Conservation (phyloP, 2,329 filamentous ascomycete species). For the Xylaria sp. region DNA sequence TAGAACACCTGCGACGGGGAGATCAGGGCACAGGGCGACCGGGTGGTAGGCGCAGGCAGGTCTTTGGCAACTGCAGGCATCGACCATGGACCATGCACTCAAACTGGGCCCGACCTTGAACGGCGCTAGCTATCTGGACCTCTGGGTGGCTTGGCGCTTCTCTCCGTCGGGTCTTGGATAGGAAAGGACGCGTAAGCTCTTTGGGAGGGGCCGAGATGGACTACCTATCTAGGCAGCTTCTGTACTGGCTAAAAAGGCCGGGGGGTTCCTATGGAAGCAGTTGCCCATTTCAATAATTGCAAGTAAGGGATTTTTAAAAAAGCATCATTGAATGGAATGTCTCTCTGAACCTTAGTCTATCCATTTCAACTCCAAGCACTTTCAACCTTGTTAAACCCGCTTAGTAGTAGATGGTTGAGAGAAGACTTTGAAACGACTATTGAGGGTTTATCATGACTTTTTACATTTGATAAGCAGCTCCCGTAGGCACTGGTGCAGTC, state of each 20-base stretch:
- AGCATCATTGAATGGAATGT: background rate
- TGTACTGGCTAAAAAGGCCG: slow-evolving; percentile 6
- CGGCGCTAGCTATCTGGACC: background rate
- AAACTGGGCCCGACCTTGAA: background rate
- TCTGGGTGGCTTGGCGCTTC: slow-evolving; percentile 4
- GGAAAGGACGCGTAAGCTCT: slow-evolving; percentile 53
- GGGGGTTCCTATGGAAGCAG: background rate
- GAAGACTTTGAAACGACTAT: no score
- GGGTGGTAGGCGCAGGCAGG: background rate
- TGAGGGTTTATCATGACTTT: no score
- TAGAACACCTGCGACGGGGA: background rate
- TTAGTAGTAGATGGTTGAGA: no score
- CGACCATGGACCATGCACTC: background rate
- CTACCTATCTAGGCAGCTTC: slow-evolving; percentile 1
- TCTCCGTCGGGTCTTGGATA: background rate
- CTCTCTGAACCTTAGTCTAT: background rate
- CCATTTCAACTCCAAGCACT: no score
- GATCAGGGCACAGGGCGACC: background rate
- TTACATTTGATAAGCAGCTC: no score
- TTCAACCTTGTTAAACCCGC: no score
- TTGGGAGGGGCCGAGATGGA: slow-evolving; percentile 36
- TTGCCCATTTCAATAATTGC: background rate
- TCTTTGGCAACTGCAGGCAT: background rate
- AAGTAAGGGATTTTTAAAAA: background rate
- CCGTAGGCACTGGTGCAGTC: no score